Evolutionary conservation across 2,329 filamentous ascomycete genomes (phyloP).

Genomic region (Fusarium xyrophilum): DNA sequence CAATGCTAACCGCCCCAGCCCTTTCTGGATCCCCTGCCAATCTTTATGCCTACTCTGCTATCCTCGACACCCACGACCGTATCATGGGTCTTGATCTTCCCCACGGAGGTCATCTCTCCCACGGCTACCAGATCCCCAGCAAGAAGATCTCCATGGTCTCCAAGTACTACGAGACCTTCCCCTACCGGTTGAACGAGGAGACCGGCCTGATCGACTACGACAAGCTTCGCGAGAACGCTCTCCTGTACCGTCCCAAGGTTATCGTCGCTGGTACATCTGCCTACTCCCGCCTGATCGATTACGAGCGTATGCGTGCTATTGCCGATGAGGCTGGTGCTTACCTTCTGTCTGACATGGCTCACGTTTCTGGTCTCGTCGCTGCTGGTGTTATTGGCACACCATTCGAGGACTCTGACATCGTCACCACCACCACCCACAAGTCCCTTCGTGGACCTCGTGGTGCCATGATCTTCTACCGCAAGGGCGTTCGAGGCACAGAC

Average conservation of each 20-base stretch:
- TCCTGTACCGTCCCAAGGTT: constrained; percentile 90
- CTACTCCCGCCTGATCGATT: constrained; percentile 93
- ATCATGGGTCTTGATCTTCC: constrained; percentile 96
- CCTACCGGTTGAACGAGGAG: constrained; percentile 85
- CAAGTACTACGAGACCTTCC: constrained; percentile 96
- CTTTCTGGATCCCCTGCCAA: constrained; percentile 76
- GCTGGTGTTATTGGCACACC: constrained; percentile 88
- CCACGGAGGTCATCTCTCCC: constrained; percentile 91
- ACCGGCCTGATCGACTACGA: constrained; percentile 94
- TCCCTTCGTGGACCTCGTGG: constrained; percentile 90
- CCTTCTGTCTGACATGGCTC: constrained; percentile 91
- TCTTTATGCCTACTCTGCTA: constrained; percentile 89
- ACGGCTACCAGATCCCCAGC: constrained; percentile 91
- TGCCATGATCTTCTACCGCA: constrained; percentile 97
- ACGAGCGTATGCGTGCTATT: constrained; percentile 84
- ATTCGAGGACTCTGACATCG: constrained; percentile 86
- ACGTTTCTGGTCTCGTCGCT: constrained; percentile 90
- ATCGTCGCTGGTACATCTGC: constrained; percentile 92
- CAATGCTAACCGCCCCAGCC: constrained; percentile 49
- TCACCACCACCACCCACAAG: constrained; percentile 98
- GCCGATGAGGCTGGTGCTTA: constrained; percentile 89
- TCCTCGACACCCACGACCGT: constrained; percentile 88
- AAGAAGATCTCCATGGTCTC: constrained; percentile 94
- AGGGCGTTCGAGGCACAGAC: constrained; percentile 83
- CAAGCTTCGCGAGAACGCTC: constrained; percentile 81